These are phyloP conservation scores for Hypoxylon rubiginosum DNA, from an alignment of 2,329 filamentous ascomycete species.

Conservation along the genomic window DNA sequence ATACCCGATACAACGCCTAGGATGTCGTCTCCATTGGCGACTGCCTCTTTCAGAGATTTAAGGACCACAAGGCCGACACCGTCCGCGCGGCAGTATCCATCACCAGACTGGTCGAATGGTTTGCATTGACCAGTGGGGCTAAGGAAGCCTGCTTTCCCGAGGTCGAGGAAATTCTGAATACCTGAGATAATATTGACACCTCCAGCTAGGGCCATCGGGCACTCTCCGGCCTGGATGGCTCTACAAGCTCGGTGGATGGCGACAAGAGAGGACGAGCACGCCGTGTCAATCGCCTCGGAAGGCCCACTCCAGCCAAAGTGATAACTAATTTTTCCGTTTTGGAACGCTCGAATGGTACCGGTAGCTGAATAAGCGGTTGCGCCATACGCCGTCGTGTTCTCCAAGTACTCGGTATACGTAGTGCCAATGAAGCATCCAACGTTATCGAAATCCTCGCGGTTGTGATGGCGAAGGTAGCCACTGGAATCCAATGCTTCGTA, in stretches of 20 bases:
- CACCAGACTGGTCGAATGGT: constrained; percentile 56
- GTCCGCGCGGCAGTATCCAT: constrained; percentile 68
- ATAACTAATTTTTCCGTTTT: constrained; percentile 53
- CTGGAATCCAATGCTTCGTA: constrained; percentile 41
- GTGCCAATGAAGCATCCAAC: constrained; percentile 33
- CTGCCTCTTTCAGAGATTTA: constrained; percentile 61
- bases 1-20: constrained; percentile 51
- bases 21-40: constrained; percentile 61
- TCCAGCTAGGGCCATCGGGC: constrained; percentile 51
- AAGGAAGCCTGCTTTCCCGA: constrained; percentile 47
- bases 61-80: constrained; percentile 60
- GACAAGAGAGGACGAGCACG: constrained; percentile 55
- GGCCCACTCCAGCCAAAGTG: constrained; percentile 56
- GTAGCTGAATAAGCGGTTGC: constrained; percentile 50
- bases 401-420: background rate
- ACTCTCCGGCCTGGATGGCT: constrained; percentile 49
- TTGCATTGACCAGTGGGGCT: constrained; percentile 47
- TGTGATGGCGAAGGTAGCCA: constrained; percentile 31
- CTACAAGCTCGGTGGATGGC: constrained; percentile 54
- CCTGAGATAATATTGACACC: constrained; percentile 49
- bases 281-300: constrained; percentile 53
- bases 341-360: constrained; percentile 50
- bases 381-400: background rate
- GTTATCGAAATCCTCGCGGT: constrained; percentile 25
- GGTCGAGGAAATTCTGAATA: constrained; percentile 43